A percentile compares a stretch with the other conserved stretches of the same genome.
These are phyloP conservation scores for Ophiorrhiza pumila DNA, from an alignment of 257 asterid species.

Conservation along the genomic window DNA sequence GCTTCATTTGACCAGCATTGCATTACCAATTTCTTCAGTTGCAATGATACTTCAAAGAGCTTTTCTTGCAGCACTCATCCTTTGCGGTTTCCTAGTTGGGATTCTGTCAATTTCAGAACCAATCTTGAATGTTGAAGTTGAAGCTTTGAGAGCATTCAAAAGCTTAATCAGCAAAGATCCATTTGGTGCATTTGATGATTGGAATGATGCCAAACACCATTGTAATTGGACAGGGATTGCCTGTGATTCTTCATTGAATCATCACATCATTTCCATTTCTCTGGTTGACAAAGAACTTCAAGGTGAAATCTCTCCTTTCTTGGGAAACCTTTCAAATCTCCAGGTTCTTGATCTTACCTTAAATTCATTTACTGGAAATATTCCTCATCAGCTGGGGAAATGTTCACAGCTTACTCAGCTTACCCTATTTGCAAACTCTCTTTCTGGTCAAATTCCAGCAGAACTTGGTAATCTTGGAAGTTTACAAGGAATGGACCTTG, in stretches of 20 bases:
- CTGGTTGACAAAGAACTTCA: constrained; percentile 45
- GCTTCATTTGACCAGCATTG: background rate
- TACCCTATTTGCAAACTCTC: constrained; percentile 40
- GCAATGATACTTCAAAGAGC: constrained; percentile 21
- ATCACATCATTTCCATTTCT: constrained; percentile 52
- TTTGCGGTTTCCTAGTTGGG: constrained; percentile 27
- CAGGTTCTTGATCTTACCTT: constrained; percentile 70
- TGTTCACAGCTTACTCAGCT: constrained; percentile 46
- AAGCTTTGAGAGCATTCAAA: constrained; percentile 64
- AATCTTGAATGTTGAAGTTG: constrained; percentile 30
- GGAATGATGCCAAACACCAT: constrained; percentile 50
- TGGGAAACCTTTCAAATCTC: constrained; percentile 66
- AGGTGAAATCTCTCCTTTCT: constrained; percentile 51
- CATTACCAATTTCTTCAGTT: constrained; percentile 5
- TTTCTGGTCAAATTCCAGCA: constrained; percentile 60
- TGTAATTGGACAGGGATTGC: constrained; percentile 79
- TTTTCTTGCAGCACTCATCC: constrained; percentile 22
- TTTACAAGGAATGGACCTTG: constrained; percentile 50
- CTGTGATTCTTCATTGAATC: constrained; percentile 36
- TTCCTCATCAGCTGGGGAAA: constrained; percentile 35
- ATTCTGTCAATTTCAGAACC: constrained; percentile 22
- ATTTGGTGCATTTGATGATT: constrained; percentile 39
- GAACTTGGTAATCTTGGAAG: constrained; percentile 49
- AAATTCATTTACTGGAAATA: constrained; percentile 59
- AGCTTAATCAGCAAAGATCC: constrained; percentile 48